These are phyloP conservation scores for Periconia sp. DNA, from an alignment of 2,329 filamentous ascomycete genomes.

Conservation along the genomic window DNA sequence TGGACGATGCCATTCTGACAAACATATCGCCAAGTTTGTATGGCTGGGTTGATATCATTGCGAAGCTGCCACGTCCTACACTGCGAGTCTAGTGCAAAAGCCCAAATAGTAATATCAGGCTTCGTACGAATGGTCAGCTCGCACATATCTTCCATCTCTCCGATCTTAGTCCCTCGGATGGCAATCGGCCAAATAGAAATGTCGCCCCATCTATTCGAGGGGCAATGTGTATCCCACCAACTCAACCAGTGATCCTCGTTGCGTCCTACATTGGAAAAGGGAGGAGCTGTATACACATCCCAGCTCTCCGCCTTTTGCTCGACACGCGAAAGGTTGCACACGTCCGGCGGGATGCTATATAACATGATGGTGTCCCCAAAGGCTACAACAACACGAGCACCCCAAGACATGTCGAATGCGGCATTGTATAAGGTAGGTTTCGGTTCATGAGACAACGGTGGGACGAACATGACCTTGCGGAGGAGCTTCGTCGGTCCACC, in stretches of 20 bases:
- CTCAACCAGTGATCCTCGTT: constrained; percentile 37
- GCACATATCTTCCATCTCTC: constrained; percentile 52
- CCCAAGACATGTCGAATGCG: constrained; percentile 62
- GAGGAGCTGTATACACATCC: constrained; percentile 21
- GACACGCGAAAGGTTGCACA: constrained; percentile 36
- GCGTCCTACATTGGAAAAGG: constrained; percentile 13
- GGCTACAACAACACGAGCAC: constrained; percentile 64
- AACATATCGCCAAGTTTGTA: constrained; percentile 18
- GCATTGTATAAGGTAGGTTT: constrained; percentile 62
- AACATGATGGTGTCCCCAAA: constrained; percentile 63
- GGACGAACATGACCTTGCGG: constrained; percentile 63
- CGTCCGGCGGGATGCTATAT: constrained; percentile 66
- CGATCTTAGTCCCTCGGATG: constrained; percentile 58
- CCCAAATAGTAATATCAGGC: constrained; percentile 58
- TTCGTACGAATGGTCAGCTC: constrained; percentile 58
- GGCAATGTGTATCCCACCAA: constrained; percentile 32
- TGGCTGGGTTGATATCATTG: constrained; percentile 16
- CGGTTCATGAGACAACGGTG: constrained; percentile 30
- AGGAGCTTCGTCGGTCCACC: constrained; percentile 63
- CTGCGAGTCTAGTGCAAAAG: constrained; percentile 53
- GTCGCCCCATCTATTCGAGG: constrained; percentile 1
- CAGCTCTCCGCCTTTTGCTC: constrained; percentile 29
- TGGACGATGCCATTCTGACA: constrained; percentile 35
- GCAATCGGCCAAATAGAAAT: constrained; percentile 54
- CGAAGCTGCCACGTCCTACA: constrained; percentile 57